Evolutionary conservation across 2,329 filamentous ascomycete genomes (phyloP), one percentile per base, ranked within the genome.

Genomic region (Ophiostoma australiae): DNA sequence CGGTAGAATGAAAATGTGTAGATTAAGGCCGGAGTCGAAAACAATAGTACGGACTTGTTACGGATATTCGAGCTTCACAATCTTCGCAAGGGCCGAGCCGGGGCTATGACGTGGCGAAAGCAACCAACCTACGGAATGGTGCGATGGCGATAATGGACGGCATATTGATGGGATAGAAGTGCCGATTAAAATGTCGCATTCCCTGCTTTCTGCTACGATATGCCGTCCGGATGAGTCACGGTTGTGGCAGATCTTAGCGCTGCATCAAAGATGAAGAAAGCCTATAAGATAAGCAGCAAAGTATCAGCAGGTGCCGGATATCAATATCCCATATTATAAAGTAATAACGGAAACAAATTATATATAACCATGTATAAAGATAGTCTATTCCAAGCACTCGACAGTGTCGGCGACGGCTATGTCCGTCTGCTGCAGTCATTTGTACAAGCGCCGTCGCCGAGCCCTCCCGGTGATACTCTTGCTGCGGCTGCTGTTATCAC

Each of bases 381-480:
- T 11, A 11, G 6, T 58, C 48, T 72, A 13, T 27, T 72, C 15
- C 48, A 72, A 31, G 70, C 69, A 11, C 69, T 72, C 23, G 70
- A 68, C 4, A 69, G 63, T 1, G 67, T 61, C 33, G 6, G 20
- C 7, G 70, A 69, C 8, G 35, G n/a, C 7, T 70, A 72, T 17
- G 35, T 72, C 61, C 61, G 41, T 1, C 52, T 71, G 1, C 41
- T 73, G 48, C 72, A 73, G 61, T 15, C 35, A 13, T 70, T 73
- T 37, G 72, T 73, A 3, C 72, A 69, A 17, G 39, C 72, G 0
- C 70, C 69, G 37, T 73, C 72, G 39, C 70, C 72, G 1, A 72
- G 69, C 52, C 70, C 70, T 33, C 69, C 72, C 4, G 72, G 70
- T 10, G n/a, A 61, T 20, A 73, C 58, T 1, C 58, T 63, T 7